phyloP scores from a whole-genome alignment of 2,329 filamentous ascomycete species.

The Beauveria sp. region DNA sequence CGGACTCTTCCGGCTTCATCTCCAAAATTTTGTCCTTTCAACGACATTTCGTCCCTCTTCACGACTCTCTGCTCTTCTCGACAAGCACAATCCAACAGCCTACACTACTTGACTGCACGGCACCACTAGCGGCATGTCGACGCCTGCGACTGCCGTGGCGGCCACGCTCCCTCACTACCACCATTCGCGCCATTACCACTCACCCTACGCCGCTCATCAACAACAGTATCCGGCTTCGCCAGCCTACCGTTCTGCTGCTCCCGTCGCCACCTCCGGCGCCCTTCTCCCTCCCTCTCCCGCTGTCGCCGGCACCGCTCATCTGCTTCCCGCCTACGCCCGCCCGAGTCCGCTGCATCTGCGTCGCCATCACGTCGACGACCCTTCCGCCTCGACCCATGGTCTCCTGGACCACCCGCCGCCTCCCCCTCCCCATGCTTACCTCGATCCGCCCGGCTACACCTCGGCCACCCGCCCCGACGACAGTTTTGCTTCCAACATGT shows the following conservation, averaged over 20 bases:
- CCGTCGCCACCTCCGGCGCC: constrained; percentile 20
- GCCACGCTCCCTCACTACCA: constrained; percentile 64
- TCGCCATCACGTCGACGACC: constrained; percentile 20
- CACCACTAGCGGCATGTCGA: constrained; percentile 54
- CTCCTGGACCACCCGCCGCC: constrained; percentile 22
- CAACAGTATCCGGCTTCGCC: constrained; percentile 21
- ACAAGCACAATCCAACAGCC: not conserved
- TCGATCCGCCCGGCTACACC: not conserved
- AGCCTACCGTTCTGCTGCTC: constrained; percentile 1
- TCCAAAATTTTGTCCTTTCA: not conserved
- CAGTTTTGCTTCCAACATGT: constrained; percentile 13
- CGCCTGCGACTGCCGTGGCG: constrained; percentile 63
- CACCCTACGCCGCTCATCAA: constrained; percentile 35
- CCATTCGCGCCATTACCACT: constrained; percentile 57
- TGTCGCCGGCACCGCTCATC: constrained; percentile 17
- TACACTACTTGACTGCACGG: not conserved
- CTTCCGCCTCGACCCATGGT: constrained; percentile 26
- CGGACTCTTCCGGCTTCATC: not conserved
- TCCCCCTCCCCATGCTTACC: constrained; percentile 23
- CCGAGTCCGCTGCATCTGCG: constrained; percentile 17
- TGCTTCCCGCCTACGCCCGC: constrained; percentile 14
- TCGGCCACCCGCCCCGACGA: not conserved
- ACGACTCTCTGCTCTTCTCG: not conserved
- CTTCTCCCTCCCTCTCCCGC: constrained; percentile 23
- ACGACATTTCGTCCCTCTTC: not conserved